phyloP scores from a whole-genome alignment of 495 filamentous ascomycete species.

The Hypoxylon rickii region DNA sequence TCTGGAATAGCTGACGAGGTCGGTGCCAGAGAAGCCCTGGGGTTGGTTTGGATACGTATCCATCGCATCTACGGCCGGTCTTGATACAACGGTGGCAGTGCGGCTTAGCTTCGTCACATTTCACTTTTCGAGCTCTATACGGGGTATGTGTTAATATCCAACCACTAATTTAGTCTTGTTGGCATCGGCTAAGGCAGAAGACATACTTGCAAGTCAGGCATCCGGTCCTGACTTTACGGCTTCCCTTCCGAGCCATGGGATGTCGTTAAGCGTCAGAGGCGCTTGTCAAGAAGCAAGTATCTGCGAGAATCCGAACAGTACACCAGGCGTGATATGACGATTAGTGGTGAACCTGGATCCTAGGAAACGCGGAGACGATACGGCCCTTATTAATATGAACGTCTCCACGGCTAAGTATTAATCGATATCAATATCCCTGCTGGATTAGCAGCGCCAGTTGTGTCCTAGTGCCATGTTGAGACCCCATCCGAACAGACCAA shows the following conservation, averaged over 20 bases:
- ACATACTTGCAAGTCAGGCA: slow-evolving; percentile 49
- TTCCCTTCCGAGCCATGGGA: slow-evolving; percentile 44
- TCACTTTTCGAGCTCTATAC: slow-evolving; percentile 41
- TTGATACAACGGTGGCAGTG: slow-evolving; percentile 38
- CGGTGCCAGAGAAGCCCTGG: slow-evolving; percentile 34
- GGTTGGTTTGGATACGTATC: slow-evolving; percentile 34
- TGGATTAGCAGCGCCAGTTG: background rate
- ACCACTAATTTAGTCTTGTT: too few relatives aligned
- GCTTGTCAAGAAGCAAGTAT: too few relatives aligned
- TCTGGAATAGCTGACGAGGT: slow-evolving; percentile 31
- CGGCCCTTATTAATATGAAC: background rate
- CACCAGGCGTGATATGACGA: background rate
- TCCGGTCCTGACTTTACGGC: slow-evolving; percentile 43
- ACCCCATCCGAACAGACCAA: background rate
- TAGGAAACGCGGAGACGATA: background rate
- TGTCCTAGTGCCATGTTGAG: background rate
- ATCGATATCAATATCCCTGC: background rate
- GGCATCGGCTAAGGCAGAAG: background rate
- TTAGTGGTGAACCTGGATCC: background rate
- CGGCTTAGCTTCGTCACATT: slow-evolving; percentile 46
- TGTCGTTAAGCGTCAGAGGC: background rate
- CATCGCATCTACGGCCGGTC: slow-evolving; percentile 39
- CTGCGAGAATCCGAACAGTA: too few relatives aligned
- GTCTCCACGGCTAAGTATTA: background rate
- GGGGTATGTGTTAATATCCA: background rate